phyloP scores from a whole-genome alignment of 202 grass and related monocot genomes.

The Carex sylvatica region DNA sequence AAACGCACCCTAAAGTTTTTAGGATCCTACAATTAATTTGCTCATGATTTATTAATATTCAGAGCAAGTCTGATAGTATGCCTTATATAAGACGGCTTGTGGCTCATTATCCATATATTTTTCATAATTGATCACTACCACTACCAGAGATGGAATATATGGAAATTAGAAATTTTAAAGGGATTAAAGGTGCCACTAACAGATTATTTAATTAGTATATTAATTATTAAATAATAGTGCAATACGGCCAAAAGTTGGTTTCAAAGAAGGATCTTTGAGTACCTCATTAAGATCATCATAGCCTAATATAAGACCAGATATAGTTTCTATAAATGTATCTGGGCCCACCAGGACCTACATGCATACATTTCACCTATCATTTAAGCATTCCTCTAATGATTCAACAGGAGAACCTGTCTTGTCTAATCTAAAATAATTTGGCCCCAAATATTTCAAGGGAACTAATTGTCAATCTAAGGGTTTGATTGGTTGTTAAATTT shows the following conservation, averaged over 20 bases:
- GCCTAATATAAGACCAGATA: neutral
- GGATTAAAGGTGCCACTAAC: neutral
- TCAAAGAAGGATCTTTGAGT: slow-evolving; percentile 14
- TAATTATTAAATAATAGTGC: neutral
- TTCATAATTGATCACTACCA: neutral
- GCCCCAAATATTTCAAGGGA: neutral
- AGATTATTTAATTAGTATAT: neutral
- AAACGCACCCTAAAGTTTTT: no score
- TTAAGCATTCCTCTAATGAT: slow-evolving; percentile 10
- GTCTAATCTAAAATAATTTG: slow-evolving; percentile 6
- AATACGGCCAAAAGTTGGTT: slow-evolving; percentile 15
- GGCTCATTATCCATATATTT: neutral
- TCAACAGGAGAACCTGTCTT: slow-evolving; percentile 5
- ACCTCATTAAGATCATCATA: slow-evolving; percentile 7
- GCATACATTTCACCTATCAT: slow-evolving; percentile 20
- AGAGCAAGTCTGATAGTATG: neutral
- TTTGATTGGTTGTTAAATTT: neutral
- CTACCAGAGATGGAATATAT: neutral
- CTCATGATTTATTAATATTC: neutral
- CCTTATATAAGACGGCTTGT: neutral
- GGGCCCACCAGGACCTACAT: slow-evolving; percentile 14
- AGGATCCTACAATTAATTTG: no score
- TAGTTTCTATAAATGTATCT: neutral
- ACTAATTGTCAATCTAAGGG: neutral
- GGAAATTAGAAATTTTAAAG: no score